These are phyloP conservation scores for Citrullus mucosospermus DNA, from an alignment of 306 rosid species.

Conservation along the genomic window DNA sequence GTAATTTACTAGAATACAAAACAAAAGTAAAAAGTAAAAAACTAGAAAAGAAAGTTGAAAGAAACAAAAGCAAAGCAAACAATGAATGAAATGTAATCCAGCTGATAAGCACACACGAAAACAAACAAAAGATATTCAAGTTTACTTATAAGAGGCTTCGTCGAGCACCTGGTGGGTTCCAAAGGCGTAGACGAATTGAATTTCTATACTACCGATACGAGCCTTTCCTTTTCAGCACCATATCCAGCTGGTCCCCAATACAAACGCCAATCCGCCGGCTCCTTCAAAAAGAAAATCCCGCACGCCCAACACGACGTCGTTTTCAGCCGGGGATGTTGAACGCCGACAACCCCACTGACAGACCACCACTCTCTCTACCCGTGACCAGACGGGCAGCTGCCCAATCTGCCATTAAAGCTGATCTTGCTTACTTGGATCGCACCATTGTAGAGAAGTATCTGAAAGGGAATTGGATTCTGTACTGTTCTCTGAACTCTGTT, in stretches of 20 bases:
- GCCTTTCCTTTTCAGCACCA: neutral
- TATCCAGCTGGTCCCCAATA: neutral
- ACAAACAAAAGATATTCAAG: neutral
- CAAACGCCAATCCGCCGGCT: neutral
- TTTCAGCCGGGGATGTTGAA: neutral
- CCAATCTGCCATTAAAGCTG: neutral
- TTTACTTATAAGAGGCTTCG: neutral
- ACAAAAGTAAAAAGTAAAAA: neutral
- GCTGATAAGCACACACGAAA: neutral
- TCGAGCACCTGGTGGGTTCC: neutral
- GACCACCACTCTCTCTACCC: neutral
- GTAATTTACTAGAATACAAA: too few relatives aligned
- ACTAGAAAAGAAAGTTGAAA: neutral
- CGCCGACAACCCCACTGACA: conserved; percentile 5
- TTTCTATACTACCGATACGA: neutral
- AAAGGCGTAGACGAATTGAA: conserved; percentile 1
- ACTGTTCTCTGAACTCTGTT: neutral
- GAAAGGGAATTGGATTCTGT: neutral
- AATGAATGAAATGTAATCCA: neutral
- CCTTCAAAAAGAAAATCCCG: too few relatives aligned
- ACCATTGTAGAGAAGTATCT: neutral
- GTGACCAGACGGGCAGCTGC: neutral
- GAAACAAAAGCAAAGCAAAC: neutral
- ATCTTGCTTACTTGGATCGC: conserved; percentile 1
- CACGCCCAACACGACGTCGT: neutral